These are phyloP conservation scores for Dictyostelium purpureum DNA, from an alignment of 78 protist species.

Conservation along the genomic window DNA sequence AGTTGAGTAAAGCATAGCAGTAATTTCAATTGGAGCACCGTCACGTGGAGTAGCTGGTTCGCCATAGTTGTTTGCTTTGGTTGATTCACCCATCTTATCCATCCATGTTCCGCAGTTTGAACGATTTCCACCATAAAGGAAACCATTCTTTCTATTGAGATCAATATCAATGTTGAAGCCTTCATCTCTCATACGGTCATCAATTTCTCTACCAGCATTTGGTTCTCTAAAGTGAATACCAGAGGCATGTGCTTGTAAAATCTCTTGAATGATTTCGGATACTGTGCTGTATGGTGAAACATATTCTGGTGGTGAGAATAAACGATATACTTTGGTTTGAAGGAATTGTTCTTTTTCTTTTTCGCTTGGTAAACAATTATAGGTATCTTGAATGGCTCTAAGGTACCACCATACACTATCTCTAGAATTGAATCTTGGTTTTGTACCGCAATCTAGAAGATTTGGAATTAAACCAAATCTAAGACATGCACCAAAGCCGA, in stretches of 20 bases:
- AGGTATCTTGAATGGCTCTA: slow-evolving; percentile 73
- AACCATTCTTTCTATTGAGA: slow-evolving; percentile 81
- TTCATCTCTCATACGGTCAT: slow-evolving; percentile 88
- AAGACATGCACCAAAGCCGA: slow-evolving; percentile 79
- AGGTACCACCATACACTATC: slow-evolving; percentile 96
- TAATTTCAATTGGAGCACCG: slow-evolving; percentile 95
- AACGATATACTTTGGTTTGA: slow-evolving; percentile 32
- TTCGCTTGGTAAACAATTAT: slow-evolving; percentile 1
- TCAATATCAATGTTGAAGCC: slow-evolving; percentile 87
- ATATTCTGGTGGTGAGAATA: slow-evolving; percentile 81
- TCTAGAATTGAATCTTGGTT: slow-evolving; percentile 89
- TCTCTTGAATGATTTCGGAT: slow-evolving; percentile 78
- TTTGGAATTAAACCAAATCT: slow-evolving; percentile 97
- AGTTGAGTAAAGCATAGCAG: slow-evolving; percentile 78
- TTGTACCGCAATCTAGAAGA: slow-evolving; percentile 88
- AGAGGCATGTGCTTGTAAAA: slow-evolving; percentile 70
- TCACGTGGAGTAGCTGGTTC: slow-evolving; percentile 96
- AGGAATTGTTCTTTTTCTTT: slow-evolving; percentile 72
- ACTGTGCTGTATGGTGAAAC: slow-evolving; percentile 38
- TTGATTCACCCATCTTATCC: slow-evolving; percentile 97
- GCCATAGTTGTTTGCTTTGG: slow-evolving; percentile 83
- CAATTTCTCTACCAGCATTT: slow-evolving; percentile 92
- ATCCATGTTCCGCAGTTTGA: slow-evolving; percentile 97
- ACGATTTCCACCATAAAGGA: slow-evolving; percentile 92
- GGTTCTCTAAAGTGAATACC: slow-evolving; percentile 93